These are phyloP conservation scores for Boeremia lycopersici DNA, from an alignment of 2,329 filamentous ascomycete genomes.

Conservation along the genomic window DNA sequence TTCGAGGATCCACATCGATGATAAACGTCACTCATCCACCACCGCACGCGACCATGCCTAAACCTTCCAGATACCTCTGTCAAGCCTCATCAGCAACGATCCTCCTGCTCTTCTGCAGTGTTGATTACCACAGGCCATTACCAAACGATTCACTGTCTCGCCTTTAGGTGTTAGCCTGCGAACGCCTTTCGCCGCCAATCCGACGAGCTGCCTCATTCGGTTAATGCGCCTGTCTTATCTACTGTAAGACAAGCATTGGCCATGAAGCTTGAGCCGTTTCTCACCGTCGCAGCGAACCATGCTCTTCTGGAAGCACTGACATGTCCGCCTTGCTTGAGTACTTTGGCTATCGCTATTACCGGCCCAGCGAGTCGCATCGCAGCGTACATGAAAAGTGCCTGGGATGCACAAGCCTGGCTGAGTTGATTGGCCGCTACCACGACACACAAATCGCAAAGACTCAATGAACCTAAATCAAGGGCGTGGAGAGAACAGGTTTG, in stretches of 20 bases:
- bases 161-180: background rate
- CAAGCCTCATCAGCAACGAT: background rate
- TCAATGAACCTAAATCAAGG: constrained; percentile 8
- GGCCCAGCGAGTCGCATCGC: background rate
- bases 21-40: too few relatives aligned
- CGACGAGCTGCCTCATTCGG: constrained; percentile 27
- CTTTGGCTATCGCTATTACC: constrained; percentile 3
- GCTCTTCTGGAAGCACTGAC: background rate
- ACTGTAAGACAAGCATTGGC: constrained; percentile 33
- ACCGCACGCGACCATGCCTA: background rate
- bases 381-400: background rate
- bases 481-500: constrained; percentile 1
- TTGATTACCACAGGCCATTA: background rate
- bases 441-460: background rate
- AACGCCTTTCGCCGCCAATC: background rate
- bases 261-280: constrained; percentile 25
- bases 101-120: background rate
- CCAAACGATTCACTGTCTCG: background rate
- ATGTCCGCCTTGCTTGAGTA: background rate
- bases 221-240: constrained; percentile 24
- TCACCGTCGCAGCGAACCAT: background rate
- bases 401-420: background rate
- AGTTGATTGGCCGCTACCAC: background rate
- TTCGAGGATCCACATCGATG: too few relatives aligned
- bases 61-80: background rate